Conservation (phyloP, 2,329 filamentous ascomycete species). For the Fusarium sarcochroum region DNA sequence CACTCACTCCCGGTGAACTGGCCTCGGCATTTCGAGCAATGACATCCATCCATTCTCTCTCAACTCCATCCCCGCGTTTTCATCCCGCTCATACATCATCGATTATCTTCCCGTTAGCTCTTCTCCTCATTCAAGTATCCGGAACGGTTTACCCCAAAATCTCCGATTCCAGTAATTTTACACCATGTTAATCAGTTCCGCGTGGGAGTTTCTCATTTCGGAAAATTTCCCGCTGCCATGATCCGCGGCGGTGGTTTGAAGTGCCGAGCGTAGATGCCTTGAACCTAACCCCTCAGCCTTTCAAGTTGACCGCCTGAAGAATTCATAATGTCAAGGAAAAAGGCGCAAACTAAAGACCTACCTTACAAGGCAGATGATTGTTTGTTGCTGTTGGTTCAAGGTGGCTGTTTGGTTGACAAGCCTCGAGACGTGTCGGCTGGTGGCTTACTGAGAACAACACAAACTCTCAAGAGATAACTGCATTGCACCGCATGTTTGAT, state of each 20-base stretch:
- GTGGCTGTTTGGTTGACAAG: not conserved
- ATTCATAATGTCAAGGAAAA: constrained; percentile 1
- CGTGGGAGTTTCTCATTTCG: not conserved
- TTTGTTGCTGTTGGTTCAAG: not conserved
- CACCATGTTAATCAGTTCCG: constrained; percentile 6
- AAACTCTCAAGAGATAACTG: not conserved
- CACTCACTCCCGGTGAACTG: constrained; percentile 19
- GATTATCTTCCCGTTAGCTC: constrained; percentile 16
- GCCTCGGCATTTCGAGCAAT: constrained; percentile 35
- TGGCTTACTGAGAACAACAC: constrained; percentile 11
- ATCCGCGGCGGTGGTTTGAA: constrained; percentile 25
- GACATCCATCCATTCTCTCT: constrained; percentile 15
- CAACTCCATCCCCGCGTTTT: constrained; percentile 27
- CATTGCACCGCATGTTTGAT: not conserved
- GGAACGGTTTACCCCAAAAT: constrained; percentile 18
- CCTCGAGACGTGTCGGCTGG: not conserved
- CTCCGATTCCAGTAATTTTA: constrained; percentile 6
- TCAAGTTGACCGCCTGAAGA: constrained; percentile 2
- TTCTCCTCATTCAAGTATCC: constrained; percentile 21
- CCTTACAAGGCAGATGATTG: not conserved
- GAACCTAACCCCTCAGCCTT: not conserved
- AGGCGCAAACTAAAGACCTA: not conserved
- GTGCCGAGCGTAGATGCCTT: constrained; percentile 30
- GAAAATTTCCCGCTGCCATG: constrained; percentile 6
- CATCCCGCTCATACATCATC: constrained; percentile 2